phyloP scores from a whole-genome alignment of 805 yeast species.

The Ogataea pini region DNA sequence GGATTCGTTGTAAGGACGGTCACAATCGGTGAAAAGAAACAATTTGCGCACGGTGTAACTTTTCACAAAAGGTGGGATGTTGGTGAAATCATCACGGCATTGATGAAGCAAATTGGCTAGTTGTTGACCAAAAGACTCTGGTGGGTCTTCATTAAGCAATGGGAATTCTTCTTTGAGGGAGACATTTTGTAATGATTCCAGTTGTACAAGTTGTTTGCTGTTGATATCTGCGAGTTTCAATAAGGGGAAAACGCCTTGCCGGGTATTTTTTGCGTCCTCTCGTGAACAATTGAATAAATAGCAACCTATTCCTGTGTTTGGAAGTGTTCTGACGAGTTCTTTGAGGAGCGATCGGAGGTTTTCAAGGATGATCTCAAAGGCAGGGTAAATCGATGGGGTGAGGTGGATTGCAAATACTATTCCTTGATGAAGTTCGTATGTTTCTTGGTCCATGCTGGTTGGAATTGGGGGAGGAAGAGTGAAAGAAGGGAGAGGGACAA shows the following conservation, averaged over 20 bases:
- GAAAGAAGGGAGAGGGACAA: neutral
- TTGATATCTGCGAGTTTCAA: constrained; percentile 57
- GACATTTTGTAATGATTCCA: constrained; percentile 48
- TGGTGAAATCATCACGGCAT: constrained; percentile 56
- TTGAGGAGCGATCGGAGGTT: constrained; percentile 64
- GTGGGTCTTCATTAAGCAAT: constrained; percentile 21
- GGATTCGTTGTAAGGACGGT: constrained; percentile 55
- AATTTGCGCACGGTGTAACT: constrained; percentile 57
- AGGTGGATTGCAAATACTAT: constrained; percentile 63
- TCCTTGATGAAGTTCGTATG: constrained; percentile 60
- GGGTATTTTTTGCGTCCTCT: constrained; percentile 18
- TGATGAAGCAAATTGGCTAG: constrained; percentile 48
- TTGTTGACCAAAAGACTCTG: constrained; percentile 33
- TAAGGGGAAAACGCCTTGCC: constrained; percentile 48
- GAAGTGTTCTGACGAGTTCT: constrained; percentile 62
- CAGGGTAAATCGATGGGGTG: constrained; percentile 46
- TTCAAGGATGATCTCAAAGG: constrained; percentile 46
- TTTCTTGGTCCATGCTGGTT: constrained; percentile 29
- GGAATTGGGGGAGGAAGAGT: neutral
- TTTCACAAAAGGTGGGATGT: constrained; percentile 40
- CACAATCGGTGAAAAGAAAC: constrained; percentile 75
- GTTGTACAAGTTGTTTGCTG: constrained; percentile 53
- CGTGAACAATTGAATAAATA: constrained; percentile 54
- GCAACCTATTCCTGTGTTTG: constrained; percentile 75
- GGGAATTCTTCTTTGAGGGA: constrained; percentile 32